phyloP scores from a whole-genome alignment of 768 basidiomycete genomes.

The Coprinopsis cinerea region DNA sequence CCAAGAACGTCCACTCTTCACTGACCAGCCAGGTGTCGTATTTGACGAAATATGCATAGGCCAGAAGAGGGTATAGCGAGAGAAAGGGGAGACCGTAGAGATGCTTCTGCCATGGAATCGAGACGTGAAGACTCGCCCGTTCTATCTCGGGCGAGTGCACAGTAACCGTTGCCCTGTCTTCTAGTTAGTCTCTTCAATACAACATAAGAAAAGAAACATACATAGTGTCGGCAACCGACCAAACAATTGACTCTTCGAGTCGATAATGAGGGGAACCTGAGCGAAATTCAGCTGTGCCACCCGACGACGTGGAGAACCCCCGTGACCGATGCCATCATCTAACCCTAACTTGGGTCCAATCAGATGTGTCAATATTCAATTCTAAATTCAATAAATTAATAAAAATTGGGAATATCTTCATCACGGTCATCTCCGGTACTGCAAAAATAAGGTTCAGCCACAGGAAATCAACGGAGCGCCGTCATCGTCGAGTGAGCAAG shows the following conservation, averaged over 20 bases:
- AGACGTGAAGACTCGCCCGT: constrained; percentile 57
- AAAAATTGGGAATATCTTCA: constrained; percentile 3
- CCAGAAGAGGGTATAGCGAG: constrained; percentile 74
- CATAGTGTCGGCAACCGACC: constrained; percentile 9
- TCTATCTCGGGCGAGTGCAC: constrained; percentile 66
- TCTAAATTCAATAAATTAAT: not conserved
- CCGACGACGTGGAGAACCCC: constrained; percentile 10
- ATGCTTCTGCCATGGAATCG: constrained; percentile 64
- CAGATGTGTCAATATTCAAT: not conserved
- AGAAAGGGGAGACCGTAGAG: constrained; percentile 75
- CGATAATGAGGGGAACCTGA: not conserved
- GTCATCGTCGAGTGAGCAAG: constrained; percentile 8
- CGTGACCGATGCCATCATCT: constrained; percentile 2
- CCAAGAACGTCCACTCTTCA: constrained; percentile 98
- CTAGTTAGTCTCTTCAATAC: constrained; percentile 3
- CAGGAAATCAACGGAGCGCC: not conserved
- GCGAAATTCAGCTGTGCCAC: not conserved
- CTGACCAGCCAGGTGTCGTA: constrained; percentile 89
- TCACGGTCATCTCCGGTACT: constrained; percentile 14
- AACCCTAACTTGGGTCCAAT: constrained; percentile 2
- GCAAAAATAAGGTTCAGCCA: constrained; percentile 30
- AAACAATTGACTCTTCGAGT: not conserved
- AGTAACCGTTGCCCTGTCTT: constrained; percentile 38
- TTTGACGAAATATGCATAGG: constrained; percentile 86
- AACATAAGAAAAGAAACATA: constrained; percentile 1